These are phyloP conservation scores for Podospora appendiculata DNA, from an alignment of 495 filamentous ascomycete species.

Conservation along the genomic window DNA sequence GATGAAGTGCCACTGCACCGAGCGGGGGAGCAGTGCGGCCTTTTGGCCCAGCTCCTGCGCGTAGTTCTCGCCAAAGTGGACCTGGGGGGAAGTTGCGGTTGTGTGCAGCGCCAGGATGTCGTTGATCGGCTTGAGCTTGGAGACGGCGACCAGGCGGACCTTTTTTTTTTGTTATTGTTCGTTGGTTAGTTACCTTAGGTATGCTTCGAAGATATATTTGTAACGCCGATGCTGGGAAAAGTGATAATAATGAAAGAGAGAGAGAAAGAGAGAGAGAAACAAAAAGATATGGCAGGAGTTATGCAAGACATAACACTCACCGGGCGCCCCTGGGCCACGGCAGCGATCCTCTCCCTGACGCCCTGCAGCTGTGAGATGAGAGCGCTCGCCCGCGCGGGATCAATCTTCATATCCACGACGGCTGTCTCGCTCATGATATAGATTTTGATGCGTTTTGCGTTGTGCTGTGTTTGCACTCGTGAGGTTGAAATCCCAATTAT, in stretches of 20 bases:
- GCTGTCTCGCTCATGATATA: background rate
- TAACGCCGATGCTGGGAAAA: no score
- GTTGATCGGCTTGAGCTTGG: constrained; percentile 83
- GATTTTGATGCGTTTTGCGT: background rate
- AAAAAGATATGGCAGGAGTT: no score
- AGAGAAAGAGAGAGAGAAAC: no score
- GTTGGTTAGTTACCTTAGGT: background rate
- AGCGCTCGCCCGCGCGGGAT: constrained; percentile 40
- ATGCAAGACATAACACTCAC: constrained; percentile 22
- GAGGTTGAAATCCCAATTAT: no score
- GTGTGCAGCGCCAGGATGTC: constrained; percentile 77
- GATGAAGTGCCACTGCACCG: constrained; percentile 92
- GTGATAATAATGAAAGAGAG: no score
- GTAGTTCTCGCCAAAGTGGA: constrained; percentile 97
- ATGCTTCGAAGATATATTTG: background rate
- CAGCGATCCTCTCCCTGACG: constrained; percentile 37
- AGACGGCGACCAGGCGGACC: constrained; percentile 87
- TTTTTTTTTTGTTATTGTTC: constrained; percentile 25
- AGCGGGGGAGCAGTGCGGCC: constrained; percentile 64
- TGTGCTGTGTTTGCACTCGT: no score
- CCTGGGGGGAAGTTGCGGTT: constrained; percentile 47
- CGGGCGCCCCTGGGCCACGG: constrained; percentile 37
- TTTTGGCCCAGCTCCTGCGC: constrained; percentile 87
- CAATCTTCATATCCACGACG: constrained; percentile 40
- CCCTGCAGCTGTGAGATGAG: constrained; percentile 38